A percentile compares a stretch with the other conserved stretches of the same genome.
Evolutionary conservation across 2,329 filamentous ascomycete species (phyloP).

Genomic region (Pyrenophora seminiperda): DNA sequence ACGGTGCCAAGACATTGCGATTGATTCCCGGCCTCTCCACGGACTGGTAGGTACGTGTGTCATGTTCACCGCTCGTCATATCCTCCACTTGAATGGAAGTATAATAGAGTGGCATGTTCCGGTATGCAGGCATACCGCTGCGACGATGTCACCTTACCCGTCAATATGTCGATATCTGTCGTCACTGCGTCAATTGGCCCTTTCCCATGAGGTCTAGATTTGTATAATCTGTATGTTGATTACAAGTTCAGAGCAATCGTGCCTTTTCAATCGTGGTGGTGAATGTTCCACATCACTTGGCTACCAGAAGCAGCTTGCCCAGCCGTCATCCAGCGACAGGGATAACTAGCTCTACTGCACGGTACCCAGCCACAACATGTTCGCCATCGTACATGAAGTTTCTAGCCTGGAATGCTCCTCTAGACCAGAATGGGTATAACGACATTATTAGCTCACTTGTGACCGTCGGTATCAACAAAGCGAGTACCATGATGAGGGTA

Average conservation of each 20-base stretch:
- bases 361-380: constrained; percentile 2
- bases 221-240: no score
- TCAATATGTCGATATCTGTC: not conserved
- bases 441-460: not conserved
- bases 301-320: no score
- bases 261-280: not conserved
- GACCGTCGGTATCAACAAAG: not conserved
- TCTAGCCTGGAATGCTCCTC: constrained; percentile 1
- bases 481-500: not conserved
- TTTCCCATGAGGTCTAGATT: no score
- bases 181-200: not conserved
- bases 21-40: not conserved
- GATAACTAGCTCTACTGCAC: not conserved
- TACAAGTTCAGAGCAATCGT: no score
- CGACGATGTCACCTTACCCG: not conserved
- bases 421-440: not conserved
- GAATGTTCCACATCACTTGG: not conserved
- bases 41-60: not conserved
- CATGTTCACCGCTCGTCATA: not conserved
- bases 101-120: not conserved
- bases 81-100: not conserved
- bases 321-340: not conserved
- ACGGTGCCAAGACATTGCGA: not conserved
- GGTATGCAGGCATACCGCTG: not conserved
- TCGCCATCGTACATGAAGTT: constrained; percentile 7